Evolutionary conservation across 78 protist species (phyloP).

Genomic region (Dictyostelium intermedium): DNA sequence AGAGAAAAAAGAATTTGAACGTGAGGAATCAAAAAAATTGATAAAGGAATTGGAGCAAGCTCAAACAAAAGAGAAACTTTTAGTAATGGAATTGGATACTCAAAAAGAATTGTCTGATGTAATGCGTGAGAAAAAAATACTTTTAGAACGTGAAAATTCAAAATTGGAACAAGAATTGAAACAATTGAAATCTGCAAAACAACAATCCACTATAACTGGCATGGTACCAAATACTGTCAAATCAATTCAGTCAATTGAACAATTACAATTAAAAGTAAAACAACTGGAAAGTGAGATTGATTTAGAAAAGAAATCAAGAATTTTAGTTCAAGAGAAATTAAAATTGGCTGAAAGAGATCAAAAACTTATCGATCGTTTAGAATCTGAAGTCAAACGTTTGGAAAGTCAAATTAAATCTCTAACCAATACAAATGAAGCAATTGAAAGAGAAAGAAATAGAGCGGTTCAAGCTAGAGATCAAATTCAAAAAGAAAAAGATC

Average conservation of each 20-base stretch:
- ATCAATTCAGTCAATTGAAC: neutral
- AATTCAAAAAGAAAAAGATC: neutral
- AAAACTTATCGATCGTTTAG: neutral
- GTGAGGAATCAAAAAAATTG: slow-evolving; percentile 22
- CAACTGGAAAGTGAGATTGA: slow-evolving; percentile 33
- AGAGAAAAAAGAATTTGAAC: slow-evolving; percentile 11
- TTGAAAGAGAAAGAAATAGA: neutral
- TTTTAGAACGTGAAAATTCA: neutral
- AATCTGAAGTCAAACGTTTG: slow-evolving; percentile 20
- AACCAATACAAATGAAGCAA: neutral
- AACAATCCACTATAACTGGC: neutral
- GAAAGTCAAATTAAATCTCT: neutral
- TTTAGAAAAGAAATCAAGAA: slow-evolving; percentile 20
- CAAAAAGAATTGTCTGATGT: slow-evolving; percentile 26
- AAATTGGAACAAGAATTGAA: neutral
- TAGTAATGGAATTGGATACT: slow-evolving; percentile 31
- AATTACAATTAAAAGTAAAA: slow-evolving; percentile 16
- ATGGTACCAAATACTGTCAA: neutral
- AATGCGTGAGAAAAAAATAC: neutral
- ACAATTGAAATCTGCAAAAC: neutral
- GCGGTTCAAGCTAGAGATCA: neutral
- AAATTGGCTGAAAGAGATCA: slow-evolving; percentile 31
- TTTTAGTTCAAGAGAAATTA: neutral
- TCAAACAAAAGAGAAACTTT: neutral
- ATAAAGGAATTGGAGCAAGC: slow-evolving; percentile 24